Conservation (phyloP, 208 protist genomes). For the Leishmania arabica region DNA sequence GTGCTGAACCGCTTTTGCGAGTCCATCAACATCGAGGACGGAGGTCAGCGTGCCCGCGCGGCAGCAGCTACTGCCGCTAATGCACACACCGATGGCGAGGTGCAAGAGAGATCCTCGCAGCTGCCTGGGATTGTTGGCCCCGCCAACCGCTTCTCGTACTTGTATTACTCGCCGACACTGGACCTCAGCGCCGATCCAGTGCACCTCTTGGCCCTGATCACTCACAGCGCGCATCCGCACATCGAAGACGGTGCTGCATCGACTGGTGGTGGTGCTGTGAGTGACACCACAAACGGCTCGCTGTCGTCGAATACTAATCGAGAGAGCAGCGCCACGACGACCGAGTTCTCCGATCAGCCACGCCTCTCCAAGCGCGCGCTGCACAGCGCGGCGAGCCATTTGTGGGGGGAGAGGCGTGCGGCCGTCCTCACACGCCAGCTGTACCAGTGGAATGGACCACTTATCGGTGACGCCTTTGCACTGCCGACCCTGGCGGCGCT, state of each 20-base stretch:
- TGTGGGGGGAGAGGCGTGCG: slow-evolving; percentile 13
- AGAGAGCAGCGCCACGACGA: neutral
- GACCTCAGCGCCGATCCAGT: slow-evolving; percentile 61
- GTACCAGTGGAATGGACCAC: slow-evolving; percentile 37
- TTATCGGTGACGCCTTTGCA: slow-evolving; percentile 24
- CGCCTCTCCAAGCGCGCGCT: neutral
- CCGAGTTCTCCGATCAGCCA: neutral
- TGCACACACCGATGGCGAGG: neutral
- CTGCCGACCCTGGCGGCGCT: slow-evolving; percentile 17
- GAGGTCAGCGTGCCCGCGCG: slow-evolving; percentile 4
- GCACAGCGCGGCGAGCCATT: neutral
- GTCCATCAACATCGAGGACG: slow-evolving; percentile 26
- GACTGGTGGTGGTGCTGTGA: neutral
- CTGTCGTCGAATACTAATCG: neutral
- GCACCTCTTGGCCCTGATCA: slow-evolving; percentile 34
- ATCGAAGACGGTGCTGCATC: neutral
- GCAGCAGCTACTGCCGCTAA: neutral
- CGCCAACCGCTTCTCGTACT: slow-evolving; percentile 37
- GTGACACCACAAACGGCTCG: neutral
- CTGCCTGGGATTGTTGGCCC: slow-evolving; percentile 21
- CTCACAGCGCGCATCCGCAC: slow-evolving; percentile 11
- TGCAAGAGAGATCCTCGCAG: neutral
- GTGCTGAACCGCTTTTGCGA: slow-evolving; percentile 64
- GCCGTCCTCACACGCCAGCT: slow-evolving; percentile 20
- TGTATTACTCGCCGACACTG: slow-evolving; percentile 74